A percentile compares a stretch with the other conserved stretches of the same genome.
Conservation (phyloP, 169 alveolate genomes). For the Plasmodium reichenowi region DNA sequence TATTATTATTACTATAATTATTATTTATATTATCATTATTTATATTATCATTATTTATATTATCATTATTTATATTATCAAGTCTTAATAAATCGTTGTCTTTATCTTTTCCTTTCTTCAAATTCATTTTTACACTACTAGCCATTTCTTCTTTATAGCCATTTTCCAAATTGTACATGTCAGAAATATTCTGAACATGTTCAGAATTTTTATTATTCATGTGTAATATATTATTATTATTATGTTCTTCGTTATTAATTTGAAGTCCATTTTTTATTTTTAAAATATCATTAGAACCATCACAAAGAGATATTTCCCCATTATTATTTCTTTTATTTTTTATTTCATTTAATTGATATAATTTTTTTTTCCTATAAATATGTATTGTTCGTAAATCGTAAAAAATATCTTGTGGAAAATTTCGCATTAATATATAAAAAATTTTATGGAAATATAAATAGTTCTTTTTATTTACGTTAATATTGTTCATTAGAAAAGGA, state of each 20-base stretch:
- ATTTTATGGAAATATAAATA: conserved; percentile 72
- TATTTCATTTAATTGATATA: conserved; percentile 17
- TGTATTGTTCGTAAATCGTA: conserved; percentile 37
- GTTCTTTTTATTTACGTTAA: conserved; percentile 27
- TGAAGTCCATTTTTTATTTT: conserved; percentile 1
- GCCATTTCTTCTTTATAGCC: too few species aligned
- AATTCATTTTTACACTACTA: too few species aligned
- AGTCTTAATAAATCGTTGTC: too few species aligned
- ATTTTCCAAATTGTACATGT: too few species aligned
- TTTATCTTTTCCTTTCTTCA: too few species aligned
- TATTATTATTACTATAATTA: background rate
- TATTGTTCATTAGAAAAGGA: conserved; percentile 58
- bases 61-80: background rate
- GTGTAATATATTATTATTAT: background rate
- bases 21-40: too few species aligned
- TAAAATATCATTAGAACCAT: conserved; percentile 1
- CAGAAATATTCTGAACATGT: background rate
- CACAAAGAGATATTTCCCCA: background rate
- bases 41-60: too few species aligned
- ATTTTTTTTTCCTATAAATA: conserved; percentile 41
- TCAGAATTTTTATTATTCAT: background rate
- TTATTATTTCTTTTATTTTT: conserved; percentile 27
- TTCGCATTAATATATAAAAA: conserved; percentile 40
- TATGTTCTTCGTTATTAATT: background rate
- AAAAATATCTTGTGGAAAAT: conserved; percentile 70